Conservation (phyloP, 331 rosid species). For the Cydonia oblonga region DNA sequence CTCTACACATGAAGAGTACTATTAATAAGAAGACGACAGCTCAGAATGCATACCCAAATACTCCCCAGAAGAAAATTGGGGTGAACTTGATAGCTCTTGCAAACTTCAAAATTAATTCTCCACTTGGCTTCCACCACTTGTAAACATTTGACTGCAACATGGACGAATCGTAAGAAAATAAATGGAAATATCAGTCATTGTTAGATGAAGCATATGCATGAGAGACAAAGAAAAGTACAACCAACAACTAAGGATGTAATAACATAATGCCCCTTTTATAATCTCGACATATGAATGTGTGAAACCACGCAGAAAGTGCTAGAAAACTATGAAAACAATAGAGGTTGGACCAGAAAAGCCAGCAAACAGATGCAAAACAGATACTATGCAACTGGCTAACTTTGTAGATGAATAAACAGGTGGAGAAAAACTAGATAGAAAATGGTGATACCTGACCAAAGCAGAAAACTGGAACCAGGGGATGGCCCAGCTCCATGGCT, state of each 20-base stretch:
- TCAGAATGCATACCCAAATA: conserved; percentile 58
- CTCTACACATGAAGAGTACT: no score
- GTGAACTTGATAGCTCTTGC: conserved; percentile 72
- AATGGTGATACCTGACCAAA: conserved; percentile 66
- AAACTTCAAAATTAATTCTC: conserved; percentile 47
- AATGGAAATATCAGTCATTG: background rate
- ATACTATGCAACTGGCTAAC: background rate
- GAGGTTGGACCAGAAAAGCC: background rate
- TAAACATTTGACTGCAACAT: conserved; percentile 55
- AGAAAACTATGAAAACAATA: background rate
- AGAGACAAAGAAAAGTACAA: background rate
- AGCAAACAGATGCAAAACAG: background rate
- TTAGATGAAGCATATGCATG: conserved; percentile 3
- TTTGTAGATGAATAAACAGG: background rate
- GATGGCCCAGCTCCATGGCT: conserved; percentile 71
- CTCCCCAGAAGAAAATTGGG: conserved; percentile 78
- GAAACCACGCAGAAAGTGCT: no score
- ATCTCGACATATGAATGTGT: no score
- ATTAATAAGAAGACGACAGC: no score
- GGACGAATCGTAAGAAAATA: background rate
- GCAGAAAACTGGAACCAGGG: conserved; percentile 88
- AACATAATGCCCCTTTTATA: no score
- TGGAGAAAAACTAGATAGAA: background rate
- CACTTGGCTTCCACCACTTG: conserved; percentile 89
- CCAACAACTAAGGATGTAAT: no score